These are phyloP conservation scores for Tricholoma bakamatsutake DNA, from an alignment of 768 basidiomycete genomes.

Conservation along the genomic window DNA sequence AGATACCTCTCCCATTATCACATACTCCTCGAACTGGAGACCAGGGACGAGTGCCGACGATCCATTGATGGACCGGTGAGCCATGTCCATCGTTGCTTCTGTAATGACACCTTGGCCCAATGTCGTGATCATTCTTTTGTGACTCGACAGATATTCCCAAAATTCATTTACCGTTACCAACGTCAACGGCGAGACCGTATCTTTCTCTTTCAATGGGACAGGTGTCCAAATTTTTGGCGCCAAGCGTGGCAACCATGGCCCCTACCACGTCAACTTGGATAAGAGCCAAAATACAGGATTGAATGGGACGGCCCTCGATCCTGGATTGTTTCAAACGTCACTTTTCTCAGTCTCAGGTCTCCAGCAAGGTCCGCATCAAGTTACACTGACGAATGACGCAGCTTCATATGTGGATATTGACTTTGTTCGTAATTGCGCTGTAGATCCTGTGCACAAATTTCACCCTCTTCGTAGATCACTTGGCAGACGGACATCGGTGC, in stretches of 20 bases:
- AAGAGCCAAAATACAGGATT: slow-evolving; percentile 16
- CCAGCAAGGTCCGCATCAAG: slow-evolving; percentile 27
- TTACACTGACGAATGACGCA: slow-evolving; percentile 29
- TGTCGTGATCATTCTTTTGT: not conserved
- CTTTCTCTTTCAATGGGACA: slow-evolving; percentile 44
- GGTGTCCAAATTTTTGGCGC: slow-evolving; percentile 45
- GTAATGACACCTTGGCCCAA: not conserved
- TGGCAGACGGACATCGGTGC: slow-evolving; percentile 26
- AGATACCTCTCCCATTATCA: slow-evolving; percentile 22
- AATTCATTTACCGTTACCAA: slow-evolving; percentile 36
- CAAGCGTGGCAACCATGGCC: slow-evolving; percentile 41
- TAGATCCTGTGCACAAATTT: not conserved
- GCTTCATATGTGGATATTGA: slow-evolving; percentile 38
- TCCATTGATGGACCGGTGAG: not conserved
- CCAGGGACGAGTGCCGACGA: slow-evolving; percentile 14
- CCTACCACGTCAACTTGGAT: slow-evolving; percentile 39
- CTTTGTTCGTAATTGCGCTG: slow-evolving; percentile 30
- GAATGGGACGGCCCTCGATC: slow-evolving; percentile 23
- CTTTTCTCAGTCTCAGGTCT: slow-evolving; percentile 34
- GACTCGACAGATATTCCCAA: slow-evolving; percentile 25
- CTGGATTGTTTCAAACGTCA: slow-evolving; percentile 31
- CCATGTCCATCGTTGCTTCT: slow-evolving; percentile 2
- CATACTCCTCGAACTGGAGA: slow-evolving; percentile 21
- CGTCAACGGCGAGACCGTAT: slow-evolving; percentile 24
- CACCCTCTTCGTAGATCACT: slow-evolving; percentile 22